Conservation (phyloP, 148 eudicot species). For the Polygonum aviculare region DNA sequence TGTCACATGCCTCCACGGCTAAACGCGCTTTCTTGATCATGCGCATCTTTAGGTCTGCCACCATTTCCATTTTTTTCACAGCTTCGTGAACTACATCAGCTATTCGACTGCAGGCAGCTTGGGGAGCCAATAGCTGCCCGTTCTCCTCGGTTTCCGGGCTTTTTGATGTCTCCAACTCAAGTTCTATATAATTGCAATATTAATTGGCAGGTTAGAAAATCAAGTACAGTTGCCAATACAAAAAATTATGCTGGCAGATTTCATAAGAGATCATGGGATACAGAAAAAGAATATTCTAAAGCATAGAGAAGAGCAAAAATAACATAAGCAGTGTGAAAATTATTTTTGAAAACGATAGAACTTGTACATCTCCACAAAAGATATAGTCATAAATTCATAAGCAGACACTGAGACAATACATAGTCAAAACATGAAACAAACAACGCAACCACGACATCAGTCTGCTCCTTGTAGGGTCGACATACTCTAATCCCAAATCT, state of each 20-base stretch:
- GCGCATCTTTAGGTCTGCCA: slow-evolving; percentile 54
- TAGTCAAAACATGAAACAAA: neutral
- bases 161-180: slow-evolving; percentile 38
- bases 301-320: neutral
- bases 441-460: neutral
- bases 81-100: slow-evolving; percentile 68
- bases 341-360: no score
- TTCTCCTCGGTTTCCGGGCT: slow-evolving; percentile 35
- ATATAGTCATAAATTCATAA: no score
- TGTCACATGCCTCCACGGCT: slow-evolving; percentile 57
- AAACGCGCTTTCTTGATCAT: slow-evolving; percentile 54
- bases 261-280: neutral
- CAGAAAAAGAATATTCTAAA: neutral
- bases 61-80: slow-evolving; percentile 58
- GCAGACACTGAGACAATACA: no score
- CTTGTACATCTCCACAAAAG: no score
- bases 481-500: neutral
- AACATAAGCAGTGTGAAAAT: neutral
- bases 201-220: neutral
- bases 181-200: slow-evolving; percentile 21
- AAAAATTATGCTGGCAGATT: neutral
- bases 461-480: neutral
- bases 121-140: slow-evolving; percentile 45
- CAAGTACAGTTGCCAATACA: neutral
- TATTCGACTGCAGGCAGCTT: slow-evolving; percentile 55